Evolutionary conservation across 306 rosid genomes (phyloP), one percentile per base, ranked within the genome.

Genomic region (Lablab purpureus): DNA sequence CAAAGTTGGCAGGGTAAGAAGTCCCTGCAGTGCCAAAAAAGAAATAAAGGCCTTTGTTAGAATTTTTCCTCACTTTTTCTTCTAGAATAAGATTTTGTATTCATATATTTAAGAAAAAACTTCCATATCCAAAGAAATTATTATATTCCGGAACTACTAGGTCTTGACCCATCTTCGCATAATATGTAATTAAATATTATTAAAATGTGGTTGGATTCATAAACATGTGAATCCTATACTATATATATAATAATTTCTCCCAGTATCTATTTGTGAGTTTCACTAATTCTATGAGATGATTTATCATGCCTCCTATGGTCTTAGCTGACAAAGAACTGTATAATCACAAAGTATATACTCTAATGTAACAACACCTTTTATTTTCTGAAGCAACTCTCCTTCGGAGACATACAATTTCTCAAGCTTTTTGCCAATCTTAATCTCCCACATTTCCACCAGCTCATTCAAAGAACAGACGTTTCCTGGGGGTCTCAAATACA

Each of bases 401-500:
- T 87, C 91, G 5, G 93, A 83, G 62, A 92, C 91, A 60, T 77
- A 76, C 69, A 47, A 78, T 76, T 84, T 90, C 75, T 87, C 80
- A 2, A 94, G 96, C 83, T 84, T 90, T 84, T 85, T 89, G 73
- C 90, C 89, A 37, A 88, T 92, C 82, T 91, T 92, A 70, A 75
- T 36, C 83, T 92, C 98, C 98, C 98, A 94, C 50, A 87, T 71
- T 65, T 84, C 88, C 72, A 90, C 87, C 75, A 94, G 78, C 72
- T 92, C 96, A 74, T 81, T 88, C 84, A 91, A 11, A 50, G 96
- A 92, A 83, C 63, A 81, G 18, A 84, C 85, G 30, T 94, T 94
- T 81, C 94, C 97, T 0, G 74, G 89, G 9, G 97, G 97, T 80
- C 96, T 90, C 80, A 92, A 80, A 80, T 94, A 83, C 81, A 94